Percentiles rank a stretch among this genome's conserved stretches.
Conservation (phyloP, 1,139 yeast genomes). For the Candida frijolesensis region DNA sequence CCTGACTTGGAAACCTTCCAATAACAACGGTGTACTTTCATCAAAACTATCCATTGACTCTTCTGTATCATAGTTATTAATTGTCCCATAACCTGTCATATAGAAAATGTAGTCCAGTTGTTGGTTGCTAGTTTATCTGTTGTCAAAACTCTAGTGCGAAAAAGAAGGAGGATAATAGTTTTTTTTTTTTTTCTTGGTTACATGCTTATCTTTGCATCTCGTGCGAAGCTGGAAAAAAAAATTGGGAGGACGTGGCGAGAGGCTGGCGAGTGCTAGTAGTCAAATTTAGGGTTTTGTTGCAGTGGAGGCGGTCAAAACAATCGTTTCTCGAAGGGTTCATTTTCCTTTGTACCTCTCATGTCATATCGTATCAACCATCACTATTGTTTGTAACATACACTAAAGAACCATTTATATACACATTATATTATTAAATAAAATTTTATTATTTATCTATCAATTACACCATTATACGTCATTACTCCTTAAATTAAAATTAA, state of each 20-base stretch:
- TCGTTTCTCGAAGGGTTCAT: background rate
- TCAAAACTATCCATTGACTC: constrained; percentile 8
- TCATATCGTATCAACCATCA: too few species aligned
- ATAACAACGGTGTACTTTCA: background rate
- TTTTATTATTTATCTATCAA: background rate
- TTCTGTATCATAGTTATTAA: constrained; percentile 4
- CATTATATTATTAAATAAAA: background rate
- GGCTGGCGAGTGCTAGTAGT: background rate
- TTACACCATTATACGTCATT: constrained; percentile 3
- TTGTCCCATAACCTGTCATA: constrained; percentile 2
- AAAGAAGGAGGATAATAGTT: background rate
- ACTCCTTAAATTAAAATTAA: background rate
- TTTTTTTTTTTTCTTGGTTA: constrained; percentile 2
- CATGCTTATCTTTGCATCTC: background rate
- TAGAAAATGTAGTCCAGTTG: too few species aligned
- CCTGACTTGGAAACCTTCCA: constrained; percentile 9
- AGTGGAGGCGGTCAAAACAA: background rate
- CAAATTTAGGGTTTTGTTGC: background rate
- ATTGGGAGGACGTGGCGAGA: background rate
- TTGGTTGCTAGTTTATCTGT: background rate
- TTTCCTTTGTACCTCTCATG: too few species aligned
- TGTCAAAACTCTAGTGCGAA: background rate
- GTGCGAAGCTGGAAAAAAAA: background rate
- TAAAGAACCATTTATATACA: background rate
- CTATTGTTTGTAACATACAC: background rate